Evolutionary conservation across 108 stramenopile genomes (phyloP), one percentile per base, ranked within the genome.

Genomic region (Aurantiochytrium sp.): DNA sequence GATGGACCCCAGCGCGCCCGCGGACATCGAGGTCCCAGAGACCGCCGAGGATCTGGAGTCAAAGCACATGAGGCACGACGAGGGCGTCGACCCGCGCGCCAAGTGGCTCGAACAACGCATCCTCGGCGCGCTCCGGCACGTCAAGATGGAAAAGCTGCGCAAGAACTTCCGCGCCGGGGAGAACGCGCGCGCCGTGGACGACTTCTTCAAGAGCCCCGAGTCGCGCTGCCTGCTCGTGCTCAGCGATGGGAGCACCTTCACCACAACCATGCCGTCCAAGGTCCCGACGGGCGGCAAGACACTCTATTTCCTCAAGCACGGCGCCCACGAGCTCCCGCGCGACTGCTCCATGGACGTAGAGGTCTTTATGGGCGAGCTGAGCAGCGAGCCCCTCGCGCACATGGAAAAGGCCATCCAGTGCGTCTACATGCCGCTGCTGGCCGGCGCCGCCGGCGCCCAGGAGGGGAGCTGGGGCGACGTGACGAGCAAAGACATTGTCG

Each of bases 381-480:
- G 36, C 15, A 30, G 12, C 19, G 89, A 89, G 4, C 93, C 96
- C 15, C 94, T 96, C 36, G 95, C 95, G 88, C 95, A 96, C 87
- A 65, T 96, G 50, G 96, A 96, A 89, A 92, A 95, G 10, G n/a
- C 95, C 19, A 92, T 95, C 34, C 91, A 93, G 52, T 94, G 95
- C 21, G 89, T 96, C 31, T 95, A 95, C 68, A 88, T 96, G 53
- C 96, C 95, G 31, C 91, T 96, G 52, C 89, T 96, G 21, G 42
- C 39, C 12, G 42, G 45, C 27, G 89, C 93, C 55, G 95, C 96
- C 55, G 93, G 93, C 48, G 86, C 88, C 54, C 96, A 96, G 89
- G 95, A 96, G 85, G 89, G 88, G 0, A 91, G 87, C 30, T 97
- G 96, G 95, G 96, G 96, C 15, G 96, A 97, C 55, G 95, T 96